These are phyloP conservation scores for Skeletonema costatum DNA, from an alignment of 108 stramenopile species.

Conservation along the genomic window DNA sequence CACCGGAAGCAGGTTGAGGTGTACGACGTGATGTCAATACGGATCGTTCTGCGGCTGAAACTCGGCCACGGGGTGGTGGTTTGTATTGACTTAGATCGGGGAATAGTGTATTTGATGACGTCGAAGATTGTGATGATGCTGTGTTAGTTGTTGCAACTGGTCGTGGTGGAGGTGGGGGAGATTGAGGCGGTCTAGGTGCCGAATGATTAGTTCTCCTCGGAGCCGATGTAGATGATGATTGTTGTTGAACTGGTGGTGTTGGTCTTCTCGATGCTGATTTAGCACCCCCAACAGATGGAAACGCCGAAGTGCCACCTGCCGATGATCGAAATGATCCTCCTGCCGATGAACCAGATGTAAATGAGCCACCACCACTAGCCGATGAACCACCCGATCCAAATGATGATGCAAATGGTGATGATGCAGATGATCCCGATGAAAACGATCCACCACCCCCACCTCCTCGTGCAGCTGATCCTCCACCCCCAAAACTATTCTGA, in stretches of 20 bases:
- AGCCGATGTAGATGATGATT: neutral
- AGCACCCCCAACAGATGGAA: neutral
- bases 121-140: neutral
- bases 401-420: neutral
- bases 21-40: neutral
- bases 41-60: neutral
- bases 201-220: neutral
- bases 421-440: neutral
- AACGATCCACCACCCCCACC: neutral
- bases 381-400: neutral
- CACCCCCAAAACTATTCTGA: neutral
- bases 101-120: neutral
- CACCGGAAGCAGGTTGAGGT: neutral
- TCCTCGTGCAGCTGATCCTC: neutral
- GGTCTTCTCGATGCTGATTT: too few relatives aligned
- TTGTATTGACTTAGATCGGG: slow-evolving; percentile 3
- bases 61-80: neutral
- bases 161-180: neutral
- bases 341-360: neutral
- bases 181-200: neutral
- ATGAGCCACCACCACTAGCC: neutral
- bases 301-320: neutral
- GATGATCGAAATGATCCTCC: neutral
- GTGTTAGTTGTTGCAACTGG: neutral
- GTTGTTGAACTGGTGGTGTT: neutral